These are phyloP conservation scores for Talaromyces sp. DNA, from an alignment of 2,329 filamentous ascomycete genomes.

Conservation along the genomic window DNA sequence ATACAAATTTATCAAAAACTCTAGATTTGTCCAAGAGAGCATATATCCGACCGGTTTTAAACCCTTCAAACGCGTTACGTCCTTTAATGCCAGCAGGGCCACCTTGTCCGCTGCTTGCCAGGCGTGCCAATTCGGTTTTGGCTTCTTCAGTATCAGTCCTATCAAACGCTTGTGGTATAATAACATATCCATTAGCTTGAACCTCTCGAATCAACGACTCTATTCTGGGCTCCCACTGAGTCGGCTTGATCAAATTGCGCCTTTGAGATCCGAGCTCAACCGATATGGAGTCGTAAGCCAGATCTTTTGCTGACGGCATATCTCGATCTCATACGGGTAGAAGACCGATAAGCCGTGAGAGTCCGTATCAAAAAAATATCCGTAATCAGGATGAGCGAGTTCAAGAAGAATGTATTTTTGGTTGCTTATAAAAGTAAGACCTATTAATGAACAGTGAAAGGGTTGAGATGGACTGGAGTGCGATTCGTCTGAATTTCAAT, in stretches of 20 bases:
- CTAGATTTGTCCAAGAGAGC: slow-evolving; percentile 6
- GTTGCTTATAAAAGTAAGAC: background rate
- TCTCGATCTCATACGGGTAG: background rate
- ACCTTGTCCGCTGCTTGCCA: background rate
- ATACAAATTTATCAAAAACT: slow-evolving; percentile 10
- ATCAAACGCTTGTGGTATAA: background rate
- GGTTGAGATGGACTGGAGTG: background rate
- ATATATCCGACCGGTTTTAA: slow-evolving; percentile 1
- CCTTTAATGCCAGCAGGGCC: slow-evolving; percentile 2
- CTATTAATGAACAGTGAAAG: background rate
- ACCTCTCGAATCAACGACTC: background rate
- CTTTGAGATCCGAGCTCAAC: background rate
- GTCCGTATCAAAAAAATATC: background rate
- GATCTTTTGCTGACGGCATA: background rate
- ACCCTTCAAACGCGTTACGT: slow-evolving; percentile 3
- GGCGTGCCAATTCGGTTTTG: background rate
- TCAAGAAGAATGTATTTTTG: background rate
- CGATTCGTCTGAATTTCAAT: background rate
- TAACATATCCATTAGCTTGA: background rate
- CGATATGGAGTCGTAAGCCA: background rate
- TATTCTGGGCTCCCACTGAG: background rate
- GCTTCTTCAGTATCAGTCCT: background rate
- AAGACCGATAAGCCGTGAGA: background rate
- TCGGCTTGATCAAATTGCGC: background rate
- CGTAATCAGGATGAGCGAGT: background rate